These are phyloP conservation scores for Wallemia hederae DNA, from an alignment of 1,284 basidiomycete genomes.

Conservation along the genomic window DNA sequence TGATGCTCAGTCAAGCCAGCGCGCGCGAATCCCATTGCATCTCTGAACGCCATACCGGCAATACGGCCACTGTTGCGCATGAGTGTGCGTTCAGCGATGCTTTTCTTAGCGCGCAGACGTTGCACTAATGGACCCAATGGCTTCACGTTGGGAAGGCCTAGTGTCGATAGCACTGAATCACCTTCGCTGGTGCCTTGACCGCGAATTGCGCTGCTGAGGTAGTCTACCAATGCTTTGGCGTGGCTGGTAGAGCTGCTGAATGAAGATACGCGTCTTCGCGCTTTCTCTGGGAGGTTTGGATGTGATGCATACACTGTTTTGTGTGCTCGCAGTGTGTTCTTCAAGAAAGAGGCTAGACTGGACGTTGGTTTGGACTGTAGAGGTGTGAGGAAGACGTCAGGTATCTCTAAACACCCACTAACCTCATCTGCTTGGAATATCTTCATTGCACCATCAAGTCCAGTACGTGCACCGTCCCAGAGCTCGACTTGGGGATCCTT, in stretches of 20 bases:
- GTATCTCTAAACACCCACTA: not conserved
- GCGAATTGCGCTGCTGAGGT: not conserved
- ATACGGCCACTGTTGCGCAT: not conserved
- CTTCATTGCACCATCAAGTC: not conserved
- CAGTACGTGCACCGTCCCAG: slow-evolving; percentile 55
- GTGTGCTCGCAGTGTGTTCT: not conserved
- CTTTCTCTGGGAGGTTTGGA: not conserved
- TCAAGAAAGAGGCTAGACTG: not conserved
- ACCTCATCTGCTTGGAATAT: not conserved
- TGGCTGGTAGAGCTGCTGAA: not conserved
- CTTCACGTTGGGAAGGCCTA: not conserved
- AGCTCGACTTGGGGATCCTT: slow-evolving; percentile 48
- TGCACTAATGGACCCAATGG: not conserved
- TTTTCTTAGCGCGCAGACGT: not conserved
- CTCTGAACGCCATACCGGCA: not conserved
- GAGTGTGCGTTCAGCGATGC: not conserved
- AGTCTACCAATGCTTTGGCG: not conserved
- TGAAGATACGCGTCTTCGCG: not conserved
- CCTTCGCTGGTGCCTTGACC: not conserved
- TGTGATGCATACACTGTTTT: not conserved
- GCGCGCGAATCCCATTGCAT: slow-evolving; percentile 43
- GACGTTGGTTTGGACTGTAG: not conserved
- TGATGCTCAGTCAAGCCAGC: slow-evolving; percentile 40
- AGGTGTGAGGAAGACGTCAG: slow-evolving; percentile 21
- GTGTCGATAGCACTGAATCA: not conserved